phyloP scores from a whole-genome alignment of 352 stramenopile genomes.

The Pythium biforme region DNA sequence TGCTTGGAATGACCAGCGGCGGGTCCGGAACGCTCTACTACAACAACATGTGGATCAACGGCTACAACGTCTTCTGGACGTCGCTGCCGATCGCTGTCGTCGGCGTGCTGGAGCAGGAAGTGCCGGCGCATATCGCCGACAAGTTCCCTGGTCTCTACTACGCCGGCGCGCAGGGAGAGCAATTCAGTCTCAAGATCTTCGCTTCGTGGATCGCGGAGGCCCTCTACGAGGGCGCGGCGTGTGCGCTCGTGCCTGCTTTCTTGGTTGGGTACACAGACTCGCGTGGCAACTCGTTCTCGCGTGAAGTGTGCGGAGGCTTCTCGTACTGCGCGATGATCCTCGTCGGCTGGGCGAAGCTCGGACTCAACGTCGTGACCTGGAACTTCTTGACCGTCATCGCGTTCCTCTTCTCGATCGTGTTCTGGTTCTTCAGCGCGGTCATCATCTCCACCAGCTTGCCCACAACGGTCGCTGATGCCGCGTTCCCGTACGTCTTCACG shows the following conservation, averaged over 20 bases:
- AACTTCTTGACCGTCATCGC: slow-evolving; percentile 57
- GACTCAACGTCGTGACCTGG: slow-evolving; percentile 83
- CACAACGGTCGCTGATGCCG: slow-evolving; percentile 56
- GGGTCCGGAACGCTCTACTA: slow-evolving; percentile 81
- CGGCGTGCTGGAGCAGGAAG: slow-evolving; percentile 82
- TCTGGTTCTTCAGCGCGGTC: slow-evolving; percentile 72
- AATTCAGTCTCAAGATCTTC: slow-evolving; percentile 82
- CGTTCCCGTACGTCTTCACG: slow-evolving; percentile 77
- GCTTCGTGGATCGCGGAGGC: slow-evolving; percentile 78
- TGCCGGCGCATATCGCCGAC: slow-evolving; percentile 62
- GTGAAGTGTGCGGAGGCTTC: slow-evolving; percentile 65
- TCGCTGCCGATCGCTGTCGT: slow-evolving; percentile 90
- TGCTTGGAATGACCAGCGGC: slow-evolving; percentile 85
- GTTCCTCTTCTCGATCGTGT: slow-evolving; percentile 61
- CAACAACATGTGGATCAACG: slow-evolving; percentile 91
- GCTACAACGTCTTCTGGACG: slow-evolving; percentile 97
- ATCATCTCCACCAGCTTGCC: slow-evolving; percentile 64
- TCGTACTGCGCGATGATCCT: slow-evolving; percentile 82
- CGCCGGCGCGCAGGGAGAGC: slow-evolving; percentile 70
- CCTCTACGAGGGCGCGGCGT: slow-evolving; percentile 75
- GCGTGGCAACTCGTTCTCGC: slow-evolving; percentile 56
- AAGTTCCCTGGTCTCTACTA: slow-evolving; percentile 83
- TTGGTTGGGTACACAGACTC: slow-evolving; percentile 65
- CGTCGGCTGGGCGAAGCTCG: slow-evolving; percentile 78
- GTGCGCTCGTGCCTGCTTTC: slow-evolving; percentile 61